A percentile compares a stretch with the other conserved stretches of the same genome.
phyloP scores from a whole-genome alignment of 2,329 filamentous ascomycete genomes.

The Lasiodiplodia sp. region DNA sequence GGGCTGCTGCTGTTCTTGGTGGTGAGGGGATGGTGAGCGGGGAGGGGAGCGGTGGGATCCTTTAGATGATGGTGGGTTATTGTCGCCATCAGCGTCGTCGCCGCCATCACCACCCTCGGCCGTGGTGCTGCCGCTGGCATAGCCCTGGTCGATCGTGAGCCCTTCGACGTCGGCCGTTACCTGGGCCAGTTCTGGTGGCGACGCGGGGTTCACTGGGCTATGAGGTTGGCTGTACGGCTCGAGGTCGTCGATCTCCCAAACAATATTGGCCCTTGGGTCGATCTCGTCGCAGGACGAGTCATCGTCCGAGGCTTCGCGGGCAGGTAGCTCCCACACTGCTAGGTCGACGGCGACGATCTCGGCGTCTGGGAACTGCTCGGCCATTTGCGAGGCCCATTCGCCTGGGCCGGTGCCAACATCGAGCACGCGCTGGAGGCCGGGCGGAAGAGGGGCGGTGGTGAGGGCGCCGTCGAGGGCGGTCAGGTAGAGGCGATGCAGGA shows the following conservation, averaged over 20 bases:
- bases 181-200: background rate
- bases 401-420: constrained; percentile 59
- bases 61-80: constrained; percentile 1
- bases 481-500: constrained; percentile 70
- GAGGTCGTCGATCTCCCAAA: constrained; percentile 49
- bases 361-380: constrained; percentile 50
- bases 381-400: constrained; percentile 59
- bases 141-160: constrained; percentile 28
- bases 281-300: constrained; percentile 39
- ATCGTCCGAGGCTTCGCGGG: constrained; percentile 35
- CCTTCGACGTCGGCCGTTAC: constrained; percentile 4
- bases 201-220: background rate
- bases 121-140: constrained; percentile 29
- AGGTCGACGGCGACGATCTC: constrained; percentile 60
- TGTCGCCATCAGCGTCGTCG: background rate
- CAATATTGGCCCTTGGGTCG: constrained; percentile 33
- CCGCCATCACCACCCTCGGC: background rate
- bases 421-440: constrained; percentile 41
- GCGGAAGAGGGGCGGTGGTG: constrained; percentile 43
- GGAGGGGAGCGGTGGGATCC: background rate
- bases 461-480: constrained; percentile 45
- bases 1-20: background rate
- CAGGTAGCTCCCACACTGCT: constrained; percentile 58
- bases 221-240: constrained; percentile 38
- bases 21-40: background rate